Evolutionary conservation across 352 stramenopile genomes (phyloP).

Genomic region (Globisporangium heterothallicum): DNA sequence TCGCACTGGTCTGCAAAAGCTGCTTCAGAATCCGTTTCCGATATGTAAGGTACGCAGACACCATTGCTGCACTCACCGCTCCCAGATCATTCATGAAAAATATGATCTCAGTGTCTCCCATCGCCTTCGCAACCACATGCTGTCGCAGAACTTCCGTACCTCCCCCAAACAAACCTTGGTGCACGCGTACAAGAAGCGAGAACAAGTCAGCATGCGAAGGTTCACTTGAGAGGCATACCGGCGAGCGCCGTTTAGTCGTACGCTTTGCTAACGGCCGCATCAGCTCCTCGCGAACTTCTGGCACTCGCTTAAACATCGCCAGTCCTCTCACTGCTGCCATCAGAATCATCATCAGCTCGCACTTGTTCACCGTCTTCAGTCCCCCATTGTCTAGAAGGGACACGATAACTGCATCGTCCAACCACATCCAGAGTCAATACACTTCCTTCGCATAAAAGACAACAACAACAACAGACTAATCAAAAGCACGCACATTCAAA

Average conservation of each 20-base stretch:
- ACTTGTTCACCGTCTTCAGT: constrained; percentile 48
- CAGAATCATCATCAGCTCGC: constrained; percentile 57
- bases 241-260: constrained; percentile 9
- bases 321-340: constrained; percentile 38
- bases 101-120: constrained; percentile 63
- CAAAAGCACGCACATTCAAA: constrained; percentile 58
- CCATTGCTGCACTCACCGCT: constrained; percentile 21
- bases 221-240: too few relatives aligned
- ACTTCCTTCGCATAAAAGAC: background rate
- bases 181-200: background rate
- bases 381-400: constrained; percentile 59
- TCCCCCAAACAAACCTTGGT: constrained; percentile 56
- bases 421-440: background rate
- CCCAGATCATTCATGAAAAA: constrained; percentile 79
- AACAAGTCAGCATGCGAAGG: background rate
- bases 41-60: background rate
- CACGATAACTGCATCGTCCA: constrained; percentile 36
- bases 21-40: background rate
- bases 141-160: constrained; percentile 31
- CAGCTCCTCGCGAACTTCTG: constrained; percentile 21
- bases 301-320: constrained; percentile 43
- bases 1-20: constrained; percentile 26
- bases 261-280: constrained; percentile 42
- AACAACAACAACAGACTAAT: background rate
- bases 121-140: constrained; percentile 40